Conservation (phyloP, 192 early-diverging fungal genomes). For the Haplosporangium gracile region DNA sequence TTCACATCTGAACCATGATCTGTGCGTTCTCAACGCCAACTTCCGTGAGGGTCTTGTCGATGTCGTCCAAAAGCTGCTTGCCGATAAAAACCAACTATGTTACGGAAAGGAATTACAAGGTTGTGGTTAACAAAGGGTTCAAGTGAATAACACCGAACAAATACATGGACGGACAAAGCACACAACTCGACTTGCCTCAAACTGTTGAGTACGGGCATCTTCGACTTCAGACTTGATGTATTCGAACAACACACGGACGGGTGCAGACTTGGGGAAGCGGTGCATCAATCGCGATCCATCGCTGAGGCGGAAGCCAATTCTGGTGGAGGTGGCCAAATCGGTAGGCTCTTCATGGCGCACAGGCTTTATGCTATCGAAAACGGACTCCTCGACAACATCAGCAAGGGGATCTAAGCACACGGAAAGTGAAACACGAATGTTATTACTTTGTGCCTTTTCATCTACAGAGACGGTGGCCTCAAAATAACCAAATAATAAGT, state of each 20-base stretch:
- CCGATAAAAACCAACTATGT: slow-evolving; percentile 79
- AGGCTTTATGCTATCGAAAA: slow-evolving; percentile 61
- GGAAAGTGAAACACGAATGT: neutral
- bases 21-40: slow-evolving; percentile 77
- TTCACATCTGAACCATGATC: slow-evolving; percentile 62
- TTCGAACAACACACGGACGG: slow-evolving; percentile 84
- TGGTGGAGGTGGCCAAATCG: slow-evolving; percentile 70
- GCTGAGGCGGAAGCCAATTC: slow-evolving; percentile 85
- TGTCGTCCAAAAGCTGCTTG: slow-evolving; percentile 70
- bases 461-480: neutral
- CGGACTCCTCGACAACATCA: slow-evolving; percentile 21
- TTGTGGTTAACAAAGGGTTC: neutral
- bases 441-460: neutral
- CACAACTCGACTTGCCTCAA: slow-evolving; percentile 71
- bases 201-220: slow-evolving; percentile 70
- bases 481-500: neutral
- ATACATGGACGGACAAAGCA: neutral
- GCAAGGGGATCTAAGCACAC: neutral
- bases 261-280: slow-evolving; percentile 80
- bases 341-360: slow-evolving; percentile 62
- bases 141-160: neutral
- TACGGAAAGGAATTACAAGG: slow-evolving; percentile 25
- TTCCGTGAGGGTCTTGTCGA: slow-evolving; percentile 79
- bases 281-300: slow-evolving; percentile 85
- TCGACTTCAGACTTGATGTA: slow-evolving; percentile 82